Base-by-base conservation (phyloP, 2,329 filamentous ascomycete genomes). In the Ceratocystis colombiana region DNA sequence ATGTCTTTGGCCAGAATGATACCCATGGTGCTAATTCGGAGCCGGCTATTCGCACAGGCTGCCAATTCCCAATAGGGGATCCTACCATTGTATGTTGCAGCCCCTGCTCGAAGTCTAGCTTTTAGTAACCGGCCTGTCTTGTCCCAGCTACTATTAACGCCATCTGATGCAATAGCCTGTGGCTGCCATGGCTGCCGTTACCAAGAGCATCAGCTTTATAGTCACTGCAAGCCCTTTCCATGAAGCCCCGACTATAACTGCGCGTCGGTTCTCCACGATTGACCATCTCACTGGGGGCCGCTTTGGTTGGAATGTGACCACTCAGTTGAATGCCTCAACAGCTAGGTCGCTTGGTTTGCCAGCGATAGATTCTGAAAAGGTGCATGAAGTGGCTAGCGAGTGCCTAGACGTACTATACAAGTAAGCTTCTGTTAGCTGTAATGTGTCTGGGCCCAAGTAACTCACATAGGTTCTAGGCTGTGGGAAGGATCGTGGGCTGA, bases 61-160 rank as follows among this genome's bases (percentile, higher is more conserved):
- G 85, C 0, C 86, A 89, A 73, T 88, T 84, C 80, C 86, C 86
- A 0, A 83, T 88, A n/a, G 88, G 87, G 68, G 86, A 89, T 72
- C 86, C 86, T 0, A 71, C 88, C 1, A 69, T 72, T 5, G 66
- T 67, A 50, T 50, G 62, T 46, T 44, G 30, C 25, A 5, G 3
- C 5, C 33, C 33, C 33, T 8, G 8, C 33, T 33, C 33, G 2
- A 28, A 41, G 33, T 17, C 10, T 28, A 28, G 44, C 46, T 30
- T 28, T 22, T 50, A n/a, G 44, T 20, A 5, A 33, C 44, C 20
- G 12, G 3, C 15, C 5, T 10, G 28, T 20, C 1, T 64, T 25
- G 8, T 22, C 48, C 10, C 46, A 15, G 6, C 25, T 22, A n/a
- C 33, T 7, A 53, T 53, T 45, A n/a, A 46, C 50, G 44, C 20